Percentiles rank a stretch among this genome's conserved stretches.
These are phyloP conservation scores for Cymbidium sinense DNA, from an alignment of 106 monocot genomes.

Conservation along the genomic window DNA sequence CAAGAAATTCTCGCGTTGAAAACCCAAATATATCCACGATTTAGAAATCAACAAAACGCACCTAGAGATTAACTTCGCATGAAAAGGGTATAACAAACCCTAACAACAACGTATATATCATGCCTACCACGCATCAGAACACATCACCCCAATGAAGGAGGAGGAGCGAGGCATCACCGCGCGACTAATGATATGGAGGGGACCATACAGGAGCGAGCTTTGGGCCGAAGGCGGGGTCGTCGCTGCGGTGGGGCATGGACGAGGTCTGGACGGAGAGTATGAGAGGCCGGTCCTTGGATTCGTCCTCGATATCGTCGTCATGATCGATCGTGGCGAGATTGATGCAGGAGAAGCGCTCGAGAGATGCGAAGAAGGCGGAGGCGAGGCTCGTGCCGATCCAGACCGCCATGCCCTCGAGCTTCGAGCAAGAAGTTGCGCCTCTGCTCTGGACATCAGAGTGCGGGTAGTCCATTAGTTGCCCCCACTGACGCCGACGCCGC, in stretches of 20 bases:
- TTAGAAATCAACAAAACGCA: not conserved
- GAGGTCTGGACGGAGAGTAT: slow-evolving; percentile 1
- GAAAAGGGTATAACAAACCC: too few relatives aligned
- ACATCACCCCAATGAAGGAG: not conserved
- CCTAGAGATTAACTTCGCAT: too few relatives aligned
- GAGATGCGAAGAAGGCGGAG: slow-evolving; percentile 6
- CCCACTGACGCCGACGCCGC: not conserved
- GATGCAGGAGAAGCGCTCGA: slow-evolving; percentile 11
- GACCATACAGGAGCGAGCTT: not conserved
- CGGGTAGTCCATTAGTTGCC: not conserved
- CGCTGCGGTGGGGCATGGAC: not conserved
- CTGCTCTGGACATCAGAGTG: not conserved
- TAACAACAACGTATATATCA: not conserved
- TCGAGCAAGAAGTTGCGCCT: not conserved
- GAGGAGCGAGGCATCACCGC: not conserved
- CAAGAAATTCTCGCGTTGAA: not conserved
- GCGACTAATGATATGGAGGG: not conserved
- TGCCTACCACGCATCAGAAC: not conserved
- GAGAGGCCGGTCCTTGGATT: not conserved
- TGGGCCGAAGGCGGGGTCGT: not conserved
- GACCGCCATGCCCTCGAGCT: slow-evolving; percentile 7
- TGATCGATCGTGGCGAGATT: slow-evolving; percentile 6
- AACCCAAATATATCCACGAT: not conserved
- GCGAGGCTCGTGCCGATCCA: slow-evolving; percentile 2
- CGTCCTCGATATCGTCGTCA: slow-evolving; percentile 2